Evolutionary conservation across 148 eudicot genomes (phyloP).

Genomic region (Limonium bicolor): DNA sequence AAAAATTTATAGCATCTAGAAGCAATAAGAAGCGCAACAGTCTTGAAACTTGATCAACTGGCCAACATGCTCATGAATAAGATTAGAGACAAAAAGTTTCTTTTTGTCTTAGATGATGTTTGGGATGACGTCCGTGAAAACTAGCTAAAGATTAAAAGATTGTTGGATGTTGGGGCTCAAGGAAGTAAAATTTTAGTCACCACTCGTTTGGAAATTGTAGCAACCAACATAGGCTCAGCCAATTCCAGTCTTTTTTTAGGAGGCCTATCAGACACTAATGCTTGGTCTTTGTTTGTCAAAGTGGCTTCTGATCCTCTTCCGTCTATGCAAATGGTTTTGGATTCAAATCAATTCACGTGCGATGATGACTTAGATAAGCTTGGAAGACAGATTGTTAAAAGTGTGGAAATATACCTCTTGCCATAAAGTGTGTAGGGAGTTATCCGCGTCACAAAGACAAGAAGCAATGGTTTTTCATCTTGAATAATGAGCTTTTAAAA

Average conservation of each 20-base stretch:
- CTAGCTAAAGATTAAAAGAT: conserved; percentile 9
- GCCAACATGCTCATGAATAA: conserved; percentile 1
- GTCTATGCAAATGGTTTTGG: conserved; percentile 13
- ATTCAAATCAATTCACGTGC: not conserved
- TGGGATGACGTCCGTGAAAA: conserved; percentile 14
- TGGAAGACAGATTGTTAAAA: conserved; percentile 3
- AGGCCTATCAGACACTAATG: conserved; percentile 12
- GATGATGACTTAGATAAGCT: not conserved
- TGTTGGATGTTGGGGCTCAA: not conserved
- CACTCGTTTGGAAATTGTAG: conserved; percentile 14
- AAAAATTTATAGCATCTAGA: conserved; percentile 9
- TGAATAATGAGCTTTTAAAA: conserved; percentile 12
- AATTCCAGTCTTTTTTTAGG: conserved; percentile 5
- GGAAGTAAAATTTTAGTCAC: conserved; percentile 24
- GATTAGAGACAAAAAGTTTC: conserved; percentile 7
- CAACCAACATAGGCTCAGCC: conserved; percentile 9
- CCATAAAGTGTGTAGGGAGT: conserved; percentile 16
- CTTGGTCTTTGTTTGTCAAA: conserved; percentile 15
- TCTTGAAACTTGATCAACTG: conserved; percentile 6
- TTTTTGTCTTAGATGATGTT: conserved; percentile 17
- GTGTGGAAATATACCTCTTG: conserved; percentile 15
- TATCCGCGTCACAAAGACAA: conserved; percentile 8
- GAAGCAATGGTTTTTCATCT: conserved; percentile 14
- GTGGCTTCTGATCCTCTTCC: conserved; percentile 15
- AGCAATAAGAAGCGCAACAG: conserved; percentile 3